A percentile compares a stretch with the other conserved stretches of the same genome.
These are phyloP conservation scores for Keqinozyma sinolaborantium DNA, from an alignment of 1,139 yeast genomes.

Conservation along the genomic window DNA sequence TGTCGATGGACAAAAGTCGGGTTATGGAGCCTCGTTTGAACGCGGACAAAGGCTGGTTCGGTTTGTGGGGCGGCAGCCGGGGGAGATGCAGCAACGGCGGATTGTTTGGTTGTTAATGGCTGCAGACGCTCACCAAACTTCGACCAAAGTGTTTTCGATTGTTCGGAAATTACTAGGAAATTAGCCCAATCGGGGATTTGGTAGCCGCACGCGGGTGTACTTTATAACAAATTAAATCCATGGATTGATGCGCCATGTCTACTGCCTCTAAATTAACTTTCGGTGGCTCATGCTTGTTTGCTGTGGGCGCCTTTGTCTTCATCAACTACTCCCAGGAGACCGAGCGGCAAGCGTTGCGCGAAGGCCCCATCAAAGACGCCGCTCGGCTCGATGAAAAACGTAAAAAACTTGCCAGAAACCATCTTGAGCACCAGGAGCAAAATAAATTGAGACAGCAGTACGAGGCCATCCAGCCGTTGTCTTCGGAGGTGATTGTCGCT, in stretches of 20 bases:
- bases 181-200: constrained; percentile 3
- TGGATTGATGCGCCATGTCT: constrained; percentile 66
- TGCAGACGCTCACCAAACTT: no score
- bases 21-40: no score
- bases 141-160: no score
- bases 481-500: constrained; percentile 25
- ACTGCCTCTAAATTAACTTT: constrained; percentile 70
- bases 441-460: constrained; percentile 60
- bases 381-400: constrained; percentile 51
- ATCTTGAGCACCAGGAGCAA: constrained; percentile 74
- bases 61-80: neutral
- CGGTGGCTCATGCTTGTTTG: constrained; percentile 52
- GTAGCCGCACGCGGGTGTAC: no score
- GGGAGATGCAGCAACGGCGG: constrained; percentile 1
- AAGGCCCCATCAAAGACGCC: constrained; percentile 80
- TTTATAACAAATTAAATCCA: no score
- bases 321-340: constrained; percentile 66
- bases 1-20: no score
- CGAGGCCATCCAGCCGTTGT: constrained; percentile 64
- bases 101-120: no score
- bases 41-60: no score
- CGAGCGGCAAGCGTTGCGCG: constrained; percentile 67
- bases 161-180: no score
- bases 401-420: constrained; percentile 49
- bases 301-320: constrained; percentile 57